A percentile compares a stretch with the other conserved stretches of the same genome.
phyloP scores from a whole-genome alignment of 2,329 filamentous ascomycete genomes.

The Fonsecaea multimorphosa region DNA sequence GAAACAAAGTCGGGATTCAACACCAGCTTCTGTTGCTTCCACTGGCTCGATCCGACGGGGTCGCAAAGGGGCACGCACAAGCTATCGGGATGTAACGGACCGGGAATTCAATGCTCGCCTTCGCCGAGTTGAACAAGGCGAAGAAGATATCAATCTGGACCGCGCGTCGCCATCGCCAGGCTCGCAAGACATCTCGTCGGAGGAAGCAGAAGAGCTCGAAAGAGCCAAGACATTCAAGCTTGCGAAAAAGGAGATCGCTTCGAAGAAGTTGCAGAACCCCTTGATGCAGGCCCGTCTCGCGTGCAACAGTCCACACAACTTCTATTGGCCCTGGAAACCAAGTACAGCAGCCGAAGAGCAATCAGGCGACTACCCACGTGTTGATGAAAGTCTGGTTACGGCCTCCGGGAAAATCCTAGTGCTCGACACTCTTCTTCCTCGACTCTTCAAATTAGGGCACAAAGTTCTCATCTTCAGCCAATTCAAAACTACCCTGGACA shows the following conservation, averaged over 20 bases:
- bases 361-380: conserved; percentile 57
- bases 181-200: conserved; percentile 23
- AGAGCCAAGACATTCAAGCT: conserved; percentile 43
- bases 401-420: conserved; percentile 95
- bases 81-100: conserved; percentile 75
- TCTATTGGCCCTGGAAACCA: conserved; percentile 84
- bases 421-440: conserved; percentile 81
- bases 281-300: conserved; percentile 89
- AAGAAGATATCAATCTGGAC: conserved; percentile 55
- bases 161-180: conserved; percentile 34
- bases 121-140: conserved; percentile 54
- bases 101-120: conserved; percentile 79
- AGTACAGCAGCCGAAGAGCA: conserved; percentile 66
- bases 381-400: conserved; percentile 83
- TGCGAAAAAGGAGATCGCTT: conserved; percentile 78
- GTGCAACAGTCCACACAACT: conserved; percentile 94
- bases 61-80: conserved; percentile 56
- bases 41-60: conserved; percentile 59
- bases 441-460: conserved; percentile 74
- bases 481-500: conserved; percentile 92
- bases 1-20: conserved; percentile 76
- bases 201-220: conserved; percentile 45
- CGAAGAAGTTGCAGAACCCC: conserved; percentile 91
- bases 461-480: conserved; percentile 97
- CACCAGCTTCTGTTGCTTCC: conserved; percentile 64